Conservation (phyloP, 2,329 filamentous ascomycete species). For the Penicillium fuscoglaucum region DNA sequence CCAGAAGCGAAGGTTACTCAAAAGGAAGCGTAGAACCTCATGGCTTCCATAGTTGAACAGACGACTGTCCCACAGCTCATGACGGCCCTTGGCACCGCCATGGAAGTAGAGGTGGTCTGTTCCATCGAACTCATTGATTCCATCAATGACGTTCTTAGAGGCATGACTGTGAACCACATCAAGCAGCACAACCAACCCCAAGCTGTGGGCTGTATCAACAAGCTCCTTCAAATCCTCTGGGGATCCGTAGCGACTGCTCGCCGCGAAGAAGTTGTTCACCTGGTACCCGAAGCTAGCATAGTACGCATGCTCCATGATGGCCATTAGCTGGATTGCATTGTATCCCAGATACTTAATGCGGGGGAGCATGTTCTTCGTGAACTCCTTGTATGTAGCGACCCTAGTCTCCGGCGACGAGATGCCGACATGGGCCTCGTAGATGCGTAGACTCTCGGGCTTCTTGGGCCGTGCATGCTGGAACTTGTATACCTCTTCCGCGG, state of each 20-base stretch:
- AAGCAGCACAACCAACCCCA: slow-evolving; percentile 87
- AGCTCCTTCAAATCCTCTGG: slow-evolving; percentile 96
- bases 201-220: slow-evolving; percentile 86
- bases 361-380: slow-evolving; percentile 87
- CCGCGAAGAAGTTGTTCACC: slow-evolving; percentile 97
- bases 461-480: slow-evolving; percentile 82
- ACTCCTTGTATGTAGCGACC: slow-evolving; percentile 95
- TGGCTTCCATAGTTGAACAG: slow-evolving; percentile 96
- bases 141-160: slow-evolving; percentile 94
- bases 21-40: slow-evolving; percentile 90
- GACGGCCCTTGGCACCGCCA: slow-evolving; percentile 75
- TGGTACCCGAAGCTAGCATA: slow-evolving; percentile 99
- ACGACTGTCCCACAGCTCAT: slow-evolving; percentile 94
- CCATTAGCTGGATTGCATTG: slow-evolving; percentile 98
- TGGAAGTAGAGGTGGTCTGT: slow-evolving; percentile 97
- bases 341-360: slow-evolving; percentile 89
- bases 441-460: slow-evolving; percentile 81
- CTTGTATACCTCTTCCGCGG: slow-evolving; percentile 69
- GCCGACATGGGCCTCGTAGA: slow-evolving; percentile 98
- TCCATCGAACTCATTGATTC: slow-evolving; percentile 93
- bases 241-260: slow-evolving; percentile 89
- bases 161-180: slow-evolving; percentile 98
- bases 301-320: slow-evolving; percentile 98
- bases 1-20: slow-evolving; percentile 97
- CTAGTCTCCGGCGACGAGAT: slow-evolving; percentile 89